A percentile compares a stretch with the other conserved stretches of the same genome.
Evolutionary conservation across 2,329 filamentous ascomycete species (phyloP).

Genomic region (Colletotrichum orbiculare): DNA sequence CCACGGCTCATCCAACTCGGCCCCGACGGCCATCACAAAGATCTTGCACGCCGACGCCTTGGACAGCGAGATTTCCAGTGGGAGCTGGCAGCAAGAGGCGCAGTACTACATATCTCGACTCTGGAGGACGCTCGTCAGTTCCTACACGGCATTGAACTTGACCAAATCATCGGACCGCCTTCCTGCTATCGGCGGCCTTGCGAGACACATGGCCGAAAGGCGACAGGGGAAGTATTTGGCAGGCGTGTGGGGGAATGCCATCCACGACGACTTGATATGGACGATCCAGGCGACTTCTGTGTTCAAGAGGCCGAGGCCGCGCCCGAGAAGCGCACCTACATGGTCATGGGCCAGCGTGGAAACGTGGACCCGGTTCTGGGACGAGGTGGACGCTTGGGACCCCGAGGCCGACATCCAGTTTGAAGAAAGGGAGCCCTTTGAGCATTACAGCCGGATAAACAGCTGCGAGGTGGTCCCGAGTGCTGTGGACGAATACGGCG

Average conservation of each 20-base stretch:
- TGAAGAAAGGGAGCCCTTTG: not conserved
- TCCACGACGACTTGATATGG: not conserved
- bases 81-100: not conserved
- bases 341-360: not conserved
- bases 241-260: not conserved
- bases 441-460: not conserved
- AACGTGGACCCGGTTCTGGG: not conserved
- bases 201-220: not conserved
- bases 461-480: not conserved
- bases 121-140: not conserved
- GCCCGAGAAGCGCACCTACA: not conserved
- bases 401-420: not conserved
- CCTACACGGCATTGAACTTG: not conserved
- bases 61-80: not conserved
- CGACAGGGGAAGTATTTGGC: not conserved
- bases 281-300: not conserved
- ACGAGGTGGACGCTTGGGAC: not conserved
- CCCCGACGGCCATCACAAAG: not conserved
- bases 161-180: not conserved
- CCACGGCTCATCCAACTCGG: not conserved
- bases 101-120: not conserved
- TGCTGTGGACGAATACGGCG: not conserved
- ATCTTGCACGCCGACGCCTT: not conserved
- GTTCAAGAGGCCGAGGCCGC: not conserved
- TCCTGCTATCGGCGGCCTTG: not conserved